These are phyloP conservation scores for Ustulina deusta DNA, from an alignment of 2,329 filamentous ascomycete species.

Conservation along the genomic window DNA sequence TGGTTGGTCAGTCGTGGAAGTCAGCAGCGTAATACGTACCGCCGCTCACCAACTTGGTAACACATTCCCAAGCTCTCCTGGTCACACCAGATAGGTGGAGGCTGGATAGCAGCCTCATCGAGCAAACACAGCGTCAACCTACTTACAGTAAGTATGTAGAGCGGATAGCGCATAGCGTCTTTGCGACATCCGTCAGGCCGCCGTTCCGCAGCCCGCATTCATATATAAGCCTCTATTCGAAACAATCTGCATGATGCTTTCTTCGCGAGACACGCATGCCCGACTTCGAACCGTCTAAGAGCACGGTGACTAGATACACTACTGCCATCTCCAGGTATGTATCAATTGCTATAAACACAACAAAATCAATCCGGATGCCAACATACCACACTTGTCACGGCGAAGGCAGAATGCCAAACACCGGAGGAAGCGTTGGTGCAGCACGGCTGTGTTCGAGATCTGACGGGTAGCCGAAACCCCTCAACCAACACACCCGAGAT, in stretches of 20 bases:
- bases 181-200: neutral
- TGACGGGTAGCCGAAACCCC: slow-evolving; percentile 17
- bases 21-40: neutral
- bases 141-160: neutral
- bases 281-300: neutral
- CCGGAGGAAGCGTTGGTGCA: neutral
- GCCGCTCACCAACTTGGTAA: neutral
- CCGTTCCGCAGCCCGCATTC: neutral
- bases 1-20: slow-evolving; percentile 9
- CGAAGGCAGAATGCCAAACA: slow-evolving; percentile 1
- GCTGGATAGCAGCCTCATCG: neutral
- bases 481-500: slow-evolving; percentile 21
- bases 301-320: neutral
- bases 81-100: neutral
- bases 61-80: neutral
- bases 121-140: neutral
- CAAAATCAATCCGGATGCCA: neutral
- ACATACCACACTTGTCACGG: slow-evolving; percentile 7
- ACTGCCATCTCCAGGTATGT: neutral
- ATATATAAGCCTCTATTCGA: neutral
- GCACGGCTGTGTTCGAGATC: slow-evolving; percentile 11
- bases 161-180: neutral
- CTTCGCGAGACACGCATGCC: neutral
- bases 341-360: neutral
- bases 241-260: slow-evolving; percentile 6